Evolutionary conservation across 192 early-diverging fungal genomes (phyloP).

Genomic region (Globomyces pollinis-pini): DNA sequence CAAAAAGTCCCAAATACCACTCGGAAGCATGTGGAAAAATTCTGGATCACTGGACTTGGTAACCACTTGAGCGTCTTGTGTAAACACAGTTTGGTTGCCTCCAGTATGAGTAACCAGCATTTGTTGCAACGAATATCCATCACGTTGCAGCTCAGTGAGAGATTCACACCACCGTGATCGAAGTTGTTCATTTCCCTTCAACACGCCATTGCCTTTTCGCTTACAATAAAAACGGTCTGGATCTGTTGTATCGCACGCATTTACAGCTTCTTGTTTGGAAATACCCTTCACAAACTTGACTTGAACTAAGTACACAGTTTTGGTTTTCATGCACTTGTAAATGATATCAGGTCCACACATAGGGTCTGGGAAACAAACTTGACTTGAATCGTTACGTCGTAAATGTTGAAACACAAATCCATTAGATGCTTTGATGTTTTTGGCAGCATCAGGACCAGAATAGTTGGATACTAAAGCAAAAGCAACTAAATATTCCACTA

Average conservation of each 20-base stretch:
- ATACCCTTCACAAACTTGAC: conserved; percentile 25
- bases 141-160: conserved; percentile 5
- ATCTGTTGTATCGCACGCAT: conserved; percentile 27
- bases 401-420: conserved; percentile 14
- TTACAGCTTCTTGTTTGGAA: conserved; percentile 18
- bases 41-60: conserved; percentile 15
- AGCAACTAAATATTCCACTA: conserved; percentile 29
- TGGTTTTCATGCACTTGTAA: conserved; percentile 17
- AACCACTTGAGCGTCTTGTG: conserved; percentile 12
- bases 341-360: conserved; percentile 28
- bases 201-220: background rate
- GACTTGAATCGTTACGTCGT: conserved; percentile 2
- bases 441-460: conserved; percentile 13
- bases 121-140: conserved; percentile 11
- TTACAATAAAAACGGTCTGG: conserved; percentile 23
- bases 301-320: conserved; percentile 24
- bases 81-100: conserved; percentile 15
- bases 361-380: conserved; percentile 26
- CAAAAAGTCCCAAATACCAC: conserved; percentile 24
- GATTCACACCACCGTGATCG: background rate
- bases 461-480: conserved; percentile 24
- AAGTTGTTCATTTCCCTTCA: conserved; percentile 14
- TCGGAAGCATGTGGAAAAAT: conserved; percentile 15
- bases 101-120: conserved; percentile 20
- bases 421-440: background rate